phyloP scores from a whole-genome alignment of 257 asterid genomes.

The Mentha longifolia region DNA sequence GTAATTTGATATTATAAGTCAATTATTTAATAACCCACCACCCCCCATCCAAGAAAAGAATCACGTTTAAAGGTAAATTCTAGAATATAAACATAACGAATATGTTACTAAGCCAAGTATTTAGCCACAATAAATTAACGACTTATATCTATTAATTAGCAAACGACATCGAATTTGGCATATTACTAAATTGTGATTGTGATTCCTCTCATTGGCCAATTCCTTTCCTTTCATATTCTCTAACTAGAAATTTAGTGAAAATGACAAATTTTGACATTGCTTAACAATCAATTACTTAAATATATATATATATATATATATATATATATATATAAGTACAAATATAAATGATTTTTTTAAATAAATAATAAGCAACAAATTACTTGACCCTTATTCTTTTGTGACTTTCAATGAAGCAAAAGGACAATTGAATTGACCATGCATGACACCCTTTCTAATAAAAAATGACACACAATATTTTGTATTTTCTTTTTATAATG shows the following conservation, averaged over 20 bases:
- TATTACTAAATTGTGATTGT: constrained; percentile 3
- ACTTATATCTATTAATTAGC: background rate
- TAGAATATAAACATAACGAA: background rate
- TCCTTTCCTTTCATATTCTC: background rate
- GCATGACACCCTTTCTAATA: background rate
- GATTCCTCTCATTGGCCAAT: background rate
- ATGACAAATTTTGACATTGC: constrained; percentile 14
- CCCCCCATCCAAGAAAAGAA: background rate
- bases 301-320: too few species aligned
- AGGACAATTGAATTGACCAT: background rate
- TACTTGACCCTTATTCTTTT: background rate
- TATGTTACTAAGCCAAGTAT: background rate
- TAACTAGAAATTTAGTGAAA: background rate
- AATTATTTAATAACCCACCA: too few species aligned
- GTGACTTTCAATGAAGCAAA: constrained; percentile 3
- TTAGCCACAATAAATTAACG: background rate
- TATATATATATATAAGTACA: too few species aligned
- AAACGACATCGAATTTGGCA: constrained; percentile 3
- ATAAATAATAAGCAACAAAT: background rate
- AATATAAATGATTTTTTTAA: too few species aligned
- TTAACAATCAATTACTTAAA: background rate
- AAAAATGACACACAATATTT: background rate
- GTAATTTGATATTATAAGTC: too few species aligned
- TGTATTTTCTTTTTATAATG: background rate
- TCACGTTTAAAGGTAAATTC: background rate